Base-by-base conservation (phyloP, 1,139 yeast species). In the Yamadazyma pseudoaaseri region DNA sequence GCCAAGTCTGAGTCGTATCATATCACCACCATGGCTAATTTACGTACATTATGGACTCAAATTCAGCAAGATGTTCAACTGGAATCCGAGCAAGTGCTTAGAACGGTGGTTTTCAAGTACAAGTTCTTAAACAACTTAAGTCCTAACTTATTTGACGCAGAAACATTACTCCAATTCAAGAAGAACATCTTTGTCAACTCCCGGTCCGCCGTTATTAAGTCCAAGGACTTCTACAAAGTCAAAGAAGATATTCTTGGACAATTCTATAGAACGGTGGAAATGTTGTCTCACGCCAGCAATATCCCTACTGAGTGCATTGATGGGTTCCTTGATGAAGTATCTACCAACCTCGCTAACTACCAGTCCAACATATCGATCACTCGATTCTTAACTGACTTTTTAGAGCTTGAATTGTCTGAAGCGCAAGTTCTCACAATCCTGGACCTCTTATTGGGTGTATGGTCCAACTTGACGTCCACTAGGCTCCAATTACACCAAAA, bases 401-500 rank as follows among this genome's bases (percentile, higher is more conserved):
- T 45, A 4, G 32, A 9, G 9, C 27, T 16, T 26, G 38, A 10
- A 1, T 15, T 38, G 11, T 9, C 20, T 4, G 20, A 27, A 4
- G 27, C 31, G 3, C 33, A 31, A 20, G 30, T 38, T 2, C 17
- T 24, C 17, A 31, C 40, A 11, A 43, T 72, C 27, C 52, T 64
- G 6, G 54, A 55, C 3, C 58, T 70, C 17, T 43, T 74, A 21
- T 48, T 56, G 2, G 54, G 55, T 0, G 62, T 82, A 14, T 86
- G 95, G 94, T 60, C 60, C 5, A 70, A 70, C 16, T 50, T 86
- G 15, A 67, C 68, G n/a, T 68, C 74, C 1, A 81, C 79, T 8
- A 65, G 95, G 36, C 62, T 87, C 28, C 75, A 81, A 29, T 65
- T 86, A 35, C 74, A 74, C 36, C 94, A 86, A 45, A 73, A 79